Evolutionary conservation across 768 basidiomycete species (phyloP).

Genomic region (Xerocomellus chrysenteron): DNA sequence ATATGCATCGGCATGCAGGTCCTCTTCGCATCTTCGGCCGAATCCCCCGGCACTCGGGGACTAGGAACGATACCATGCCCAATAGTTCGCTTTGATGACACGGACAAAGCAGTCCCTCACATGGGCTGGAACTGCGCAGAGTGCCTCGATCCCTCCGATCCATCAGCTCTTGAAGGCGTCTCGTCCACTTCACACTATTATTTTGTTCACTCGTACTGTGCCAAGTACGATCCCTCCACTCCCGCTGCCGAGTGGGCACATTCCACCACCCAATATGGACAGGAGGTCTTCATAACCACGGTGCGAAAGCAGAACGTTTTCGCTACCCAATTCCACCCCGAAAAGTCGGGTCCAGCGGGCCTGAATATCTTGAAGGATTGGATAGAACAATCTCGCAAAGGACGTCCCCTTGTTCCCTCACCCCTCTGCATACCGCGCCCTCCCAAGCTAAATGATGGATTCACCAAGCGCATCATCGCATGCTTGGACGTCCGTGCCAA

Average conservation of each 20-base stretch:
- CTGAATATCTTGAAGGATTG: constrained; percentile 77
- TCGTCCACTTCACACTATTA: constrained; percentile 75
- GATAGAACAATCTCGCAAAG: constrained; percentile 58
- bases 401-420: constrained; percentile 35
- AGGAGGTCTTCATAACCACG: constrained; percentile 84
- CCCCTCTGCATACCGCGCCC: constrained; percentile 32
- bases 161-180: constrained; percentile 45
- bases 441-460: constrained; percentile 54
- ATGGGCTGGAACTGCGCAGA: constrained; percentile 95
- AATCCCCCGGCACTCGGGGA: constrained; percentile 68
- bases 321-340: constrained; percentile 96
- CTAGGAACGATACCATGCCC: constrained; percentile 79
- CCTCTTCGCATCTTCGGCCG: constrained; percentile 83
- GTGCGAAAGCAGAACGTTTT: constrained; percentile 85
- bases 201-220: constrained; percentile 95
- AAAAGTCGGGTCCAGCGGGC: constrained; percentile 91
- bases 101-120: constrained; percentile 89
- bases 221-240: constrained; percentile 63
- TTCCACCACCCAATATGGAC: constrained; percentile 91
- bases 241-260: constrained; percentile 74
- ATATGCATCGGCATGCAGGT: constrained; percentile 99
- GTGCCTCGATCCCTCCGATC: constrained; percentile 44
- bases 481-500: constrained; percentile 98
- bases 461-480: constrained; percentile 94
- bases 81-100: constrained; percentile 70